Conservation (phyloP, 129 eudicot species). For the Saposhnikovia divaricata region DNA sequence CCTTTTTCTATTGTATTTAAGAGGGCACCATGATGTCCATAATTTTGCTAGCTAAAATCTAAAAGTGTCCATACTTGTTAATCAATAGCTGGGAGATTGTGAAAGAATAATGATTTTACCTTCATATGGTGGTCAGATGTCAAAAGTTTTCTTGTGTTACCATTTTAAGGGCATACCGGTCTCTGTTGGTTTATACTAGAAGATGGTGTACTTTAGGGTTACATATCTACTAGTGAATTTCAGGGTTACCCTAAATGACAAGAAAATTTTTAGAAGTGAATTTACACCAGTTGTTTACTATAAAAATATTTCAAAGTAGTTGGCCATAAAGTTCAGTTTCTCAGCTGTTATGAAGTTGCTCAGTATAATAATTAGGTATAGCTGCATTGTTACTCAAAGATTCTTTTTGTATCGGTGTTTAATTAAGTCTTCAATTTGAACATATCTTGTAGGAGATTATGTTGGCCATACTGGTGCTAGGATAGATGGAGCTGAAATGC, state of each 20-base stretch:
- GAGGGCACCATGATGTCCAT: background rate
- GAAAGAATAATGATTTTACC: background rate
- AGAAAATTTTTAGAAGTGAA: background rate
- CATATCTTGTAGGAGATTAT: constrained; percentile 66
- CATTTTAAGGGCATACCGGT: background rate
- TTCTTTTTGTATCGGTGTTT: background rate
- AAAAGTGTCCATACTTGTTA: background rate
- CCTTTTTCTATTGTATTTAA: background rate
- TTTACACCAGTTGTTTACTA: background rate
- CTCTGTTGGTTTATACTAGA: background rate
- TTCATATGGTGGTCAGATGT: background rate
- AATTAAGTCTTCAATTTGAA: background rate
- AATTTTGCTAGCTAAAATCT: background rate
- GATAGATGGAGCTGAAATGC: constrained; percentile 98
- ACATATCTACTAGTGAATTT: background rate
- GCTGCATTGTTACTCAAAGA: background rate
- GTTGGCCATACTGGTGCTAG: constrained; percentile 85
- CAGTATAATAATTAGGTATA: background rate
- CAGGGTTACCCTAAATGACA: background rate
- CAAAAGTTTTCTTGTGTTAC: background rate
- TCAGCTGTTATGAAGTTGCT: background rate
- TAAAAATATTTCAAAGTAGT: background rate
- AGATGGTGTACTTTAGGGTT: background rate
- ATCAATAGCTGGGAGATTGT: background rate
- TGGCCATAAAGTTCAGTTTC: background rate